Evolutionary conservation across 1,284 basidiomycete species (phyloP).

Genomic region (Ceratobasidium sp.): DNA sequence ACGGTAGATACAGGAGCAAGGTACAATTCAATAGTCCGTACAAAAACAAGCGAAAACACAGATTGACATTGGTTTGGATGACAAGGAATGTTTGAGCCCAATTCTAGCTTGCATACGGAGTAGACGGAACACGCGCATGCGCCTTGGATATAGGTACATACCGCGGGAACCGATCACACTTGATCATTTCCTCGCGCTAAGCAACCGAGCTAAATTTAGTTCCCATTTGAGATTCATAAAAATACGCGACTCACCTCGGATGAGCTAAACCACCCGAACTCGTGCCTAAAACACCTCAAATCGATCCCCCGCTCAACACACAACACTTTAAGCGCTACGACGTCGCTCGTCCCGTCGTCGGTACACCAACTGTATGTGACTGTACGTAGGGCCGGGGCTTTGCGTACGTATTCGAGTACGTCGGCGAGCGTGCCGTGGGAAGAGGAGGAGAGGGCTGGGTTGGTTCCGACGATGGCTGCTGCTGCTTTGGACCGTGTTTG

Average conservation of each 20-base stretch:
- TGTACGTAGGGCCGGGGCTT: slow-evolving; percentile 28
- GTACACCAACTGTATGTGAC: slow-evolving; percentile 43
- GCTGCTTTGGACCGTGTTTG: slow-evolving; percentile 36
- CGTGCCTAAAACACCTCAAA: slow-evolving; percentile 44
- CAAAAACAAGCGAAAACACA: neutral
- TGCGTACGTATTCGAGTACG: slow-evolving; percentile 34
- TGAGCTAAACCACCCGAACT: slow-evolving; percentile 39
- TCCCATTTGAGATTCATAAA: neutral
- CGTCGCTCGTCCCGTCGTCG: slow-evolving; percentile 34
- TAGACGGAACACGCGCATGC: slow-evolving; percentile 34
- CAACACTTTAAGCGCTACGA: slow-evolving; percentile 30
- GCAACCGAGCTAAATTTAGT: neutral
- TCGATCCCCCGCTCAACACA: slow-evolving; percentile 39
- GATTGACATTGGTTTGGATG: too few relatives aligned
- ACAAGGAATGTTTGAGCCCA: too few relatives aligned
- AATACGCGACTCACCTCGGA: slow-evolving; percentile 20
- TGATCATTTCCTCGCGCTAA: slow-evolving; percentile 37
- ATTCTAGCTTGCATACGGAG: slow-evolving; percentile 20
- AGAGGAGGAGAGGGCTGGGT: neutral
- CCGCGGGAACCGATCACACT: slow-evolving; percentile 30
- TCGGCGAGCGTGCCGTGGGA: slow-evolving; percentile 13
- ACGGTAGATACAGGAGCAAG: slow-evolving; percentile 3
- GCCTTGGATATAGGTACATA: slow-evolving; percentile 42
- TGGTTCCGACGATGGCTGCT: slow-evolving; percentile 17
- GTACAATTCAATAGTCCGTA: neutral